A percentile compares a stretch with the other conserved stretches of the same genome.
These are phyloP conservation scores for Ogataea glucozyma DNA, from an alignment of 805 yeast genomes.

Conservation along the genomic window DNA sequence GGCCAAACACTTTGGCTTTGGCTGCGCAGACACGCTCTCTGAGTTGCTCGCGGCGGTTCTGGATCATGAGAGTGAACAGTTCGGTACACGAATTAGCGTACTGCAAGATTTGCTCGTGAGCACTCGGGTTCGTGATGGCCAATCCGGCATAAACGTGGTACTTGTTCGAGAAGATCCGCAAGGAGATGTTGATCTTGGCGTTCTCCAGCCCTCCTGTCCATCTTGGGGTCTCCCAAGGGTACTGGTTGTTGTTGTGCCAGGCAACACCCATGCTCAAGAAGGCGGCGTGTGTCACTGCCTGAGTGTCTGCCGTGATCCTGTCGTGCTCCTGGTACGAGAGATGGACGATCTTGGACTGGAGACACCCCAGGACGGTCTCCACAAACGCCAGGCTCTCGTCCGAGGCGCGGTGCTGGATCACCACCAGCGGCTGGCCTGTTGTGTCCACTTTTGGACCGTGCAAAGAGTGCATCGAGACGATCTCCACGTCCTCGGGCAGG, in stretches of 20 bases:
- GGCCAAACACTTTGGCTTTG: slow-evolving; percentile 73
- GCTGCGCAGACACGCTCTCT: slow-evolving; percentile 62
- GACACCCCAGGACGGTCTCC: slow-evolving; percentile 62
- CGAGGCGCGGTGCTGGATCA: slow-evolving; percentile 71
- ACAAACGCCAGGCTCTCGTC: slow-evolving; percentile 61
- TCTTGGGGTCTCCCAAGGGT: slow-evolving; percentile 86
- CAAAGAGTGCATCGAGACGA: slow-evolving; percentile 84
- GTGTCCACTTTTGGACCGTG: slow-evolving; percentile 94
- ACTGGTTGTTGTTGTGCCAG: slow-evolving; percentile 79
- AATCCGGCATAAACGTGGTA: slow-evolving; percentile 99
- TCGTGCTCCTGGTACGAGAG: slow-evolving; percentile 89
- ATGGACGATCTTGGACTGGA: slow-evolving; percentile 74
- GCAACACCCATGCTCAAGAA: slow-evolving; percentile 96
- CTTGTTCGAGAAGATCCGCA: slow-evolving; percentile 87
- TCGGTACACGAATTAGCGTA: slow-evolving; percentile 85
- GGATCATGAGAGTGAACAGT: slow-evolving; percentile 79
- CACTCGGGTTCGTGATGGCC: slow-evolving; percentile 93
- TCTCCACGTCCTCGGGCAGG: slow-evolving; percentile 77
- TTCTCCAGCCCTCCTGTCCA: slow-evolving; percentile 96
- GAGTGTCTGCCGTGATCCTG: slow-evolving; percentile 95
- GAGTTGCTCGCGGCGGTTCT: slow-evolving; percentile 60
- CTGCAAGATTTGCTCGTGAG: slow-evolving; percentile 87
- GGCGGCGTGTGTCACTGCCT: slow-evolving; percentile 98
- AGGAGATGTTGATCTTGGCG: slow-evolving; percentile 90
- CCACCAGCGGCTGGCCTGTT: slow-evolving; percentile 88